Evolutionary conservation across 495 filamentous ascomycete species (phyloP), one percentile per base, ranked within the genome.

Genomic region (Trichoderma orchidacearum): DNA sequence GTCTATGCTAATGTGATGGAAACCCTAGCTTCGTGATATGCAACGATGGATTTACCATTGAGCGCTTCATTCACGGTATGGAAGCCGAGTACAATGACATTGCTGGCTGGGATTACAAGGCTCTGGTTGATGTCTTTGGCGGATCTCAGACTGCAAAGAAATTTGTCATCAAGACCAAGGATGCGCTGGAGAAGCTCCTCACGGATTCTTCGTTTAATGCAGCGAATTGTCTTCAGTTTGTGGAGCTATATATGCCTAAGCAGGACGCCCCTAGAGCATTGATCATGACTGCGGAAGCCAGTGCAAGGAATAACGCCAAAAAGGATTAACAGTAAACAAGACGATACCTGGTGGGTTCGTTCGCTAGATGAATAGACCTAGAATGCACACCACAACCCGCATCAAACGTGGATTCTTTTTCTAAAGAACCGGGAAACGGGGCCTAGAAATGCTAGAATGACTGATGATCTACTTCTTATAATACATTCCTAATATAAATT

Each of bases 171-270:
- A 85, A 80, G 71, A 87, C 85, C 15, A 80, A 84, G 63, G 75
- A 81, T 25, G 81, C 90, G 65, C 70, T 92, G 12, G 77, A 84
- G 58, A 65, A 74, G 31, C 70, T 95, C 35, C 86, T 95, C 59
- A 74, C 66, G 0, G 76, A 91, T 58, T 59, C 80, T 58, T 72
- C 80, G 25, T 95, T 95, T 65, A 77, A 74, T 51, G 66, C 65
- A 54, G 65, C 73, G 28, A 62, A 66, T 25, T 69, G 61, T 34
- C 48, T 76, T 53, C 68, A 92, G 72, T 78, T 96, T 68, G 90
- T 95, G 27, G 91, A 96, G 71, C 55, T 95, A 52, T 89, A 89
- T 64, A 91, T 95, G 81, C 83, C 83, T 17, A 85, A 82, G 68
- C 79, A 90, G 55, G 91, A 95, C 68, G 84, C 88, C 25, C 90